Evolutionary conservation across 1,284 basidiomycete genomes (phyloP).

Genomic region (Athelia psychrophila): DNA sequence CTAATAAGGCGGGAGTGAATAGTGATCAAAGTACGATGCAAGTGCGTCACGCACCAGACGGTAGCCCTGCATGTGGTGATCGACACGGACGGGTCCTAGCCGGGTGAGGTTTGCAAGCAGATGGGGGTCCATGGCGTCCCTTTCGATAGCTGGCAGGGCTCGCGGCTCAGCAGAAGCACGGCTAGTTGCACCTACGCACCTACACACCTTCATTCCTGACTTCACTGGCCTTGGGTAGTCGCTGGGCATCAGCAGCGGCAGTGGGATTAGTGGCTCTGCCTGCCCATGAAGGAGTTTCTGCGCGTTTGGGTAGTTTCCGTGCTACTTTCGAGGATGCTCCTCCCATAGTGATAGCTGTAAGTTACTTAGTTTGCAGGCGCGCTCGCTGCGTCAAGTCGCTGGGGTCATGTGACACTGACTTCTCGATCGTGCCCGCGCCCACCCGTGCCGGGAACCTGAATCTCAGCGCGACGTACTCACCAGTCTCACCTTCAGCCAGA

Average conservation of each 20-base stretch:
- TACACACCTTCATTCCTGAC: slow-evolving; percentile 47
- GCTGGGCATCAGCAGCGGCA: slow-evolving; percentile 12
- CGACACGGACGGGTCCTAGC: slow-evolving; percentile 73
- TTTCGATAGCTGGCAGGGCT: slow-evolving; percentile 52
- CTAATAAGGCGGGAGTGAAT: slow-evolving; percentile 10
- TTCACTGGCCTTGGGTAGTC: slow-evolving; percentile 43
- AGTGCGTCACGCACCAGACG: slow-evolving; percentile 43
- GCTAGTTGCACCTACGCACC: not conserved
- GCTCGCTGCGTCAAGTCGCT: no score
- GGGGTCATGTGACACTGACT: no score
- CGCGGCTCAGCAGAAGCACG: not conserved
- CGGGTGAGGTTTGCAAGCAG: slow-evolving; percentile 68
- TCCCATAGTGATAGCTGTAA: slow-evolving; percentile 55
- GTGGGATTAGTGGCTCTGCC: slow-evolving; percentile 35
- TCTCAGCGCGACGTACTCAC: no score
- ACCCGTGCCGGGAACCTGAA: no score
- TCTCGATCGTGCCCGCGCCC: no score
- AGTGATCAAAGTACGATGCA: not conserved
- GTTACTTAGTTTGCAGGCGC: no score
- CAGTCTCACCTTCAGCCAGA: no score
- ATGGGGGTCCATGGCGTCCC: slow-evolving; percentile 74
- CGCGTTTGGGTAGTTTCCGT: slow-evolving; percentile 57
- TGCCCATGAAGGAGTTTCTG: slow-evolving; percentile 48
- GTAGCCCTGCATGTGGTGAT: slow-evolving; percentile 58
- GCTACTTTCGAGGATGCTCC: slow-evolving; percentile 63